Percentiles rank a stretch among this genome's conserved stretches.
These are phyloP conservation scores for Tuber magnatum DNA, from an alignment of 495 filamentous ascomycete genomes.

Conservation along the genomic window DNA sequence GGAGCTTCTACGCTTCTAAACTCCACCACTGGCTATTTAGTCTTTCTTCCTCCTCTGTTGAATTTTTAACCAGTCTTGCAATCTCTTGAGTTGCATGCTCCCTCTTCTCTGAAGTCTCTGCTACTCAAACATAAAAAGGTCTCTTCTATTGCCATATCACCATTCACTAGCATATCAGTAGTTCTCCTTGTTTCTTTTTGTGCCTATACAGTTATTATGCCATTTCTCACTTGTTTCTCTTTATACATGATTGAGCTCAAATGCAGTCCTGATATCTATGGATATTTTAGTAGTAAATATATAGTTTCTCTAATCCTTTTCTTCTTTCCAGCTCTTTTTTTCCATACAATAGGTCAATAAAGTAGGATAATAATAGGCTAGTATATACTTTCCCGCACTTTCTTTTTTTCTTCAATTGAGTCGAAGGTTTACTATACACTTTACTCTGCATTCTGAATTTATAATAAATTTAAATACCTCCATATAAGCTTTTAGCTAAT, in stretches of 20 bases:
- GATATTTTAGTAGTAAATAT: too few species aligned
- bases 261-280: too few species aligned
- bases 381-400: neutral
- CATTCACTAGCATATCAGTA: slow-evolving; percentile 1
- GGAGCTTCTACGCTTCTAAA: neutral
- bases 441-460: neutral
- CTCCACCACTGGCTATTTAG: neutral
- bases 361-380: too few species aligned
- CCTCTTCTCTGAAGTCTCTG: neutral
- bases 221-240: too few species aligned
- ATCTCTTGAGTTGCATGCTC: neutral
- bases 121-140: slow-evolving; percentile 1
- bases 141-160: neutral
- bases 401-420: neutral
- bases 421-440: too few species aligned
- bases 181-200: too few species aligned
- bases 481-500: neutral
- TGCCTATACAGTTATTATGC: neutral
- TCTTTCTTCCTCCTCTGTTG: neutral
- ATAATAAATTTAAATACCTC: slow-evolving; percentile 10
- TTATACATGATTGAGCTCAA: too few species aligned
- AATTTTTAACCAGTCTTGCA: neutral
- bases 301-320: too few species aligned
- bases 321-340: too few species aligned
- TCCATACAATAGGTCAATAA: too few species aligned